These are phyloP conservation scores for Amanita polypyramis DNA, from an alignment of 768 basidiomycete genomes.

Conservation along the genomic window DNA sequence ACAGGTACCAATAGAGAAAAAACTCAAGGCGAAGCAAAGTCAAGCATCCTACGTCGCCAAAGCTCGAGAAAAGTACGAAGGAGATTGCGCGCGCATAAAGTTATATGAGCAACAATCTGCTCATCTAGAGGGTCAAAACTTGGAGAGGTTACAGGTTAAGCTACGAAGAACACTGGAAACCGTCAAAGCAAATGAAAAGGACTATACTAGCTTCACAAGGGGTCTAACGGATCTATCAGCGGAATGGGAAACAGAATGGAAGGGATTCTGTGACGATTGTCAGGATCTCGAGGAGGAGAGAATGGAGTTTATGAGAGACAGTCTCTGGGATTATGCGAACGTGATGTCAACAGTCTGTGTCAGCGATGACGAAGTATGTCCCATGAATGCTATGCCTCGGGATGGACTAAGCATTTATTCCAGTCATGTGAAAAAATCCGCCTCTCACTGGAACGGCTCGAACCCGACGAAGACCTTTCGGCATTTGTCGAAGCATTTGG, in stretches of 20 bases:
- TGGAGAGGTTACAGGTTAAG: conserved; percentile 78
- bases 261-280: conserved; percentile 87
- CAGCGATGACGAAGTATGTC: conserved; percentile 75
- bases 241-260: conserved; percentile 92
- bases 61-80: conserved; percentile 89
- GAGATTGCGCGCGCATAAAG: conserved; percentile 86
- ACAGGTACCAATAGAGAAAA: conserved; percentile 79
- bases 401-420: conserved; percentile 3
- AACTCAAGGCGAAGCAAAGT: conserved; percentile 80
- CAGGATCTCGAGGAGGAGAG: conserved; percentile 97
- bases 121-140: conserved; percentile 64
- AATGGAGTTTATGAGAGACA: conserved; percentile 88
- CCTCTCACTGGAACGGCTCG: conserved; percentile 76
- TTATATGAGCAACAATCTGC: conserved; percentile 70
- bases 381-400: background rate
- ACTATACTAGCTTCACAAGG: conserved; percentile 73
- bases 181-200: conserved; percentile 82
- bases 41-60: conserved; percentile 82
- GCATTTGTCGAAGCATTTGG: conserved; percentile 82
- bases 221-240: conserved; percentile 62
- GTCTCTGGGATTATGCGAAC: conserved; percentile 92
- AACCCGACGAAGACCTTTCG: conserved; percentile 75
- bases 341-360: conserved; percentile 93
- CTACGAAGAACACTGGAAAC: conserved; percentile 80
- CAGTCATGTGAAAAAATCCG: conserved; percentile 90